phyloP scores from a whole-genome alignment of 164 flowering plant species.

The Litsea cubeba region DNA sequence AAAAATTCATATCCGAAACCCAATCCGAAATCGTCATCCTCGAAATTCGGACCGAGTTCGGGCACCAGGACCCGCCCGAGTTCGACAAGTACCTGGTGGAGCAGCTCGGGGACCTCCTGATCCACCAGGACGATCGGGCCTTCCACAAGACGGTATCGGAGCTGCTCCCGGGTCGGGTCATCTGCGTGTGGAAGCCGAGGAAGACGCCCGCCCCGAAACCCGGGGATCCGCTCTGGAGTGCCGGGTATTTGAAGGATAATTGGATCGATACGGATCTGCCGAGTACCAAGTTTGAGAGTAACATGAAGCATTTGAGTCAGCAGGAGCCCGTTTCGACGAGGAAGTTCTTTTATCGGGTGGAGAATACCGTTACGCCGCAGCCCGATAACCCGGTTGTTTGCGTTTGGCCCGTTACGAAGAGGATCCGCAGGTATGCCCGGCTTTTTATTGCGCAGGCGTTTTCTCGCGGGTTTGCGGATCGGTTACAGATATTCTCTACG shows the following conservation, averaged over 20 bases:
- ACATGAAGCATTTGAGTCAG: constrained; percentile 63
- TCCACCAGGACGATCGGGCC: constrained; percentile 71
- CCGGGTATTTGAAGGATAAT: constrained; percentile 71
- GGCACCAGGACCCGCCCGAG: constrained; percentile 82
- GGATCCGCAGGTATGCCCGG: constrained; percentile 71
- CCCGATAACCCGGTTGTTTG: constrained; percentile 80
- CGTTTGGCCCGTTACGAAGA: constrained; percentile 63
- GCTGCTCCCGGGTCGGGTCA: constrained; percentile 66
- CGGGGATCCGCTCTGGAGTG: constrained; percentile 71
- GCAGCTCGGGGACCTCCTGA: constrained; percentile 65
- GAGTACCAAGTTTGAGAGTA: constrained; percentile 79
- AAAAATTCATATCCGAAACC: constrained; percentile 72
- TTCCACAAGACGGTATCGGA: constrained; percentile 72
- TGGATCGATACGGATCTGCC: constrained; percentile 96
- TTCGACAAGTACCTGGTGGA: constrained; percentile 76
- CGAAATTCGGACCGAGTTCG: constrained; percentile 81
- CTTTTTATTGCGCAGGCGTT: constrained; percentile 62
- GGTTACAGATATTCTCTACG: constrained; percentile 75
- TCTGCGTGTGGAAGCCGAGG: constrained; percentile 91
- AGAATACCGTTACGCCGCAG: constrained; percentile 89
- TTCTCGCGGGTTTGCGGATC: constrained; percentile 46
- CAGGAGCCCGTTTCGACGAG: constrained; percentile 54
- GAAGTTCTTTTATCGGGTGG: constrained; percentile 87
- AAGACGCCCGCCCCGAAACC: constrained; percentile 56
- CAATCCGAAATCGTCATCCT: constrained; percentile 73